These are phyloP conservation scores for Eucalyptus erythrocorys DNA, from an alignment of 345 rosid genomes.

Conservation along the genomic window DNA sequence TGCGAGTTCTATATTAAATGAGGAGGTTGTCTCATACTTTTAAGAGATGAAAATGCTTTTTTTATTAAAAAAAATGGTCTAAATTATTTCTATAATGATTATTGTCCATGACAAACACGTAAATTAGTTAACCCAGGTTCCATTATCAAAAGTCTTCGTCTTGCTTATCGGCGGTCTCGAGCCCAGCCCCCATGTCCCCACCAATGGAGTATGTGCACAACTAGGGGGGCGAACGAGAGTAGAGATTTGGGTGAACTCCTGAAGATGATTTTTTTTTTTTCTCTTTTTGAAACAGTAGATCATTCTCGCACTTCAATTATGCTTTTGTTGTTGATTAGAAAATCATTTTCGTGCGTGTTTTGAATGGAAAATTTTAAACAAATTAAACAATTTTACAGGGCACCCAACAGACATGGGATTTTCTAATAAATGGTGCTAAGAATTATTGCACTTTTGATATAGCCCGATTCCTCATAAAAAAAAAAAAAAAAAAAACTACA, in stretches of 20 bases:
- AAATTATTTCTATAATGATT: neutral
- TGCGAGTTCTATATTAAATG: neutral
- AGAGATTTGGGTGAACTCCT: neutral
- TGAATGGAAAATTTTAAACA: neutral
- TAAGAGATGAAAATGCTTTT: neutral
- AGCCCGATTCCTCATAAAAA: neutral
- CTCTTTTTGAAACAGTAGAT: too few species aligned
- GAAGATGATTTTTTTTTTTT: neutral
- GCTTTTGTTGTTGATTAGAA: neutral
- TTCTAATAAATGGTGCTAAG: neutral
- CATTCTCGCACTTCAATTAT: neutral
- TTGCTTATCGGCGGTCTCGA: neutral
- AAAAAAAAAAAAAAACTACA: neutral
- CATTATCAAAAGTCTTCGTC: too few species aligned
- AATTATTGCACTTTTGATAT: neutral
- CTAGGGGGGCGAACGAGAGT: too few species aligned
- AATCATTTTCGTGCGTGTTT: neutral
- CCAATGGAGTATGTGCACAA: too few species aligned
- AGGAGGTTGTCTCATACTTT: neutral
- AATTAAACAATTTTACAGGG: neutral
- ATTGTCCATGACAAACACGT: neutral
- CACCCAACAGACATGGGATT: rapidly evolving
- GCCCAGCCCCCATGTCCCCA: neutral
- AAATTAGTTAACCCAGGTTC: neutral
- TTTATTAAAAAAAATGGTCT: neutral